Evolutionary conservation across 768 basidiomycete species (phyloP), one percentile per base, ranked within the genome.

Genomic region (Chalciporus sphaerocephalus): DNA sequence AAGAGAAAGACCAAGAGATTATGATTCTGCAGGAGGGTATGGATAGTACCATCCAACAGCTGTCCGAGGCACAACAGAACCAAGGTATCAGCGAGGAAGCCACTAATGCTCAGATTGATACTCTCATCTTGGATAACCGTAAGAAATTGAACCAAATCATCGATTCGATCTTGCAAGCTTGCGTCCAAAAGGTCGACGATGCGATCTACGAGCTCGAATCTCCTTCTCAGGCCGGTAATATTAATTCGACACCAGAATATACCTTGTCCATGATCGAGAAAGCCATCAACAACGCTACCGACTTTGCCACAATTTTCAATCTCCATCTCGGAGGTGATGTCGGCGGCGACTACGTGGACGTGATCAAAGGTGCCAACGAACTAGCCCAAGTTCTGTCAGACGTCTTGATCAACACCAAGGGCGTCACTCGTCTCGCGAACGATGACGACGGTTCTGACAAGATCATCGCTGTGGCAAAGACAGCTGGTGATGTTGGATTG

Each of bases 61-160:
- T 98, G 33, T 83, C 83, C 25, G 92, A 97, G 27, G 75, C 87
- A 20, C 88, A 93, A 58, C 81, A 92, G 92, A 85, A 74, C 49
- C 87, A 91, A 70, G 87, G 85, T 40, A 70, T 94, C 25, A 78
- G 82, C 20, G 92, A 92, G 56, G 87, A 90, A 54, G 92, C 94
- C 0, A 92, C 90, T 48, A 90, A 91, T 61, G 88, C 92, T n/a
- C 92, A 98, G 65, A 93, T 99, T 57, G 95, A 98, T 64, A 95
- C 85, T 2, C 78, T 99, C 57, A 94, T 99, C 50, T 74, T 99
- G 44, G 96, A 99, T 61, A 87, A 95, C 63, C 81, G 93, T 64
- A 98, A 98, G 76, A 95, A 98, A 69, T 74, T 99, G 54, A 98
- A 99, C 67, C 80, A 92, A 57, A 94, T 99, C 61, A 98, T 99